Conservation (phyloP, 1,284 basidiomycete species). For the Microbotryum scabiosae region DNA sequence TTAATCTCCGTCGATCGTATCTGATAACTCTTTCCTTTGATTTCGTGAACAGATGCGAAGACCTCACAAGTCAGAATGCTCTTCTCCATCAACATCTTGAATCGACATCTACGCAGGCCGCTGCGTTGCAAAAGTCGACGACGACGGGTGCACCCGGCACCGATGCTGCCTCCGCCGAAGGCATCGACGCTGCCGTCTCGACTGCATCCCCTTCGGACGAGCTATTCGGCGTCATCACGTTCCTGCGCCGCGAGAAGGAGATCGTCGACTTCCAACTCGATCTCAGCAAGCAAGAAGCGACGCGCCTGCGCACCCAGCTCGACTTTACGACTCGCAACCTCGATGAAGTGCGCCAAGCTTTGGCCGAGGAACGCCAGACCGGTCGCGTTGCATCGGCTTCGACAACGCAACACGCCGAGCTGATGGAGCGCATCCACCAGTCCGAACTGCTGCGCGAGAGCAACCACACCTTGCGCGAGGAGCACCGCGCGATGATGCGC, state of each 20-base stretch:
- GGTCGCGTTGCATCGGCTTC: conserved; percentile 58
- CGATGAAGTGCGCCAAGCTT: conserved; percentile 53
- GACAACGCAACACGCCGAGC: conserved; percentile 71
- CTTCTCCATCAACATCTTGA: conserved; percentile 77
- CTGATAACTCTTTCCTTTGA: conserved; percentile 2
- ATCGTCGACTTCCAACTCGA: conserved; percentile 80
- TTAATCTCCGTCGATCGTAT: neutral
- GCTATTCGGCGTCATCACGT: conserved; percentile 69
- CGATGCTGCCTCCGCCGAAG: conserved; percentile 6
- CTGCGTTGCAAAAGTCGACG: conserved; percentile 55
- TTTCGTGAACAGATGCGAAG: conserved; percentile 52
- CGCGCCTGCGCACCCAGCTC: conserved; percentile 64
- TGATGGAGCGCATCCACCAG: conserved; percentile 79
- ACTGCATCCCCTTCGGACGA: conserved; percentile 36
- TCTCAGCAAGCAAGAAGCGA: conserved; percentile 72
- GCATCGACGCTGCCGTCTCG: neutral
- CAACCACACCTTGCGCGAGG: conserved; percentile 71
- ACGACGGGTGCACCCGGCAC: conserved; percentile 13
- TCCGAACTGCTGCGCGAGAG: conserved; percentile 79
- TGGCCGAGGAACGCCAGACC: conserved; percentile 56
- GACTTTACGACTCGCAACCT: conserved; percentile 62
- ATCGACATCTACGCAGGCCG: conserved; percentile 69
- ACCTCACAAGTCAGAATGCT: conserved; percentile 66
- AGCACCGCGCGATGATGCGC: conserved; percentile 59
- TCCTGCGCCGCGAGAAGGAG: conserved; percentile 80